A percentile compares a stretch with the other conserved stretches of the same genome.
These are phyloP conservation scores for Fusarium albidum DNA, from an alignment of 2,329 filamentous ascomycete species.

Conservation along the genomic window DNA sequence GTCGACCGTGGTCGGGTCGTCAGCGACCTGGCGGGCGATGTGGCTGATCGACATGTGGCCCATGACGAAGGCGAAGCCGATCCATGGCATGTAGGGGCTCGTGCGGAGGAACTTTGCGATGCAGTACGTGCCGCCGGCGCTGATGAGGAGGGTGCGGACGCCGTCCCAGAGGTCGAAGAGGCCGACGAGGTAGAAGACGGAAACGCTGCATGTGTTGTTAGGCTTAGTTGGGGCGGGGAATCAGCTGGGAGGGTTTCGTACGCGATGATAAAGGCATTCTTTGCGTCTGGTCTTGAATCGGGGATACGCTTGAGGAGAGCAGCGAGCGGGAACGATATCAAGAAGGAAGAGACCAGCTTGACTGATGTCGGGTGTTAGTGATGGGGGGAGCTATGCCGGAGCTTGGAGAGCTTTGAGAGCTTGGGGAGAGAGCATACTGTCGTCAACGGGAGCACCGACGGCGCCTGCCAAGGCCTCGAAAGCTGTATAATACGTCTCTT, in stretches of 20 bases:
- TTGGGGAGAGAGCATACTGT: slow-evolving; percentile 42
- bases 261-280: slow-evolving; percentile 88
- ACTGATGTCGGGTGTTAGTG: slow-evolving; percentile 66
- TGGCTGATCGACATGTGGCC: slow-evolving; percentile 93
- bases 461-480: slow-evolving; percentile 45
- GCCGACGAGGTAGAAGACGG: slow-evolving; percentile 90
- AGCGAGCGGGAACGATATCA: slow-evolving; percentile 91
- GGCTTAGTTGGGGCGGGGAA: neutral
- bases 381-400: slow-evolving; percentile 2
- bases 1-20: slow-evolving; percentile 75
- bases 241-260: slow-evolving; percentile 47
- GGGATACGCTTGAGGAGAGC: slow-evolving; percentile 89
- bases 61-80: slow-evolving; percentile 94
- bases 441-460: slow-evolving; percentile 49
- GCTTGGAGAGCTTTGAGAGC: neutral
- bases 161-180: slow-evolving; percentile 94
- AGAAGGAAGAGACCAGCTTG: slow-evolving; percentile 90
- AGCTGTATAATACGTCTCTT: slow-evolving; percentile 36
- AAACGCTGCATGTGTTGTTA: slow-evolving; percentile 61
- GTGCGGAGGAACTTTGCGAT: slow-evolving; percentile 82
- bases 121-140: slow-evolving; percentile 79
- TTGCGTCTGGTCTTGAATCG: slow-evolving; percentile 81
- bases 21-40: slow-evolving; percentile 77
- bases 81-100: slow-evolving; percentile 96
- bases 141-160: slow-evolving; percentile 79